A percentile compares a stretch with the other conserved stretches of the same genome.
These are phyloP conservation scores for Picochlorum sp. DNA, from an alignment of 139 green algal genomes.

Conservation along the genomic window DNA sequence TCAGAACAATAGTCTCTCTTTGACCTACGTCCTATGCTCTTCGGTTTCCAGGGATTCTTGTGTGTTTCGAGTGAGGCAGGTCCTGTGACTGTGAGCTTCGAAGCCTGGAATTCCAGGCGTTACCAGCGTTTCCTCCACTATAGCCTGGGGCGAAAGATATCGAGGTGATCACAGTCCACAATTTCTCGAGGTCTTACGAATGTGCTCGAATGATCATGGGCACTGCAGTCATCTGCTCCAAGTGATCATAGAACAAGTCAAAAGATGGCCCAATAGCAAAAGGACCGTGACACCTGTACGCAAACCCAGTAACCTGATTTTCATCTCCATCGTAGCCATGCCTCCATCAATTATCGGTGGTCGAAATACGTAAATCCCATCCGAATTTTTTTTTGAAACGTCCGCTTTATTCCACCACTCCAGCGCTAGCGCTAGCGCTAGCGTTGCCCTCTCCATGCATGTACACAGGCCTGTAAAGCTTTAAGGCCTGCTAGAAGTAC, in stretches of 20 bases:
- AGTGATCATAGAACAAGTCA: background rate
- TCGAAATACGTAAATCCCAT: background rate
- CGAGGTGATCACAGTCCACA: background rate
- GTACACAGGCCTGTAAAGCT: no score
- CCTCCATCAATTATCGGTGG: background rate
- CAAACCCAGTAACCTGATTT: background rate
- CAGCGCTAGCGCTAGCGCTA: no score
- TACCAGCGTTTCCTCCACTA: background rate
- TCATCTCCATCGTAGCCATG: background rate
- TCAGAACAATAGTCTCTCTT: background rate
- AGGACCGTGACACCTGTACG: background rate
- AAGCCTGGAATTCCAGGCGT: background rate
- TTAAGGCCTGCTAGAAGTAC: no score
- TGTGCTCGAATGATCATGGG: background rate
- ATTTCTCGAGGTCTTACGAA: background rate
- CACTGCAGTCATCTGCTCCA: background rate
- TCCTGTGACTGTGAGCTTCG: background rate
- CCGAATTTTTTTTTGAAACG: background rate
- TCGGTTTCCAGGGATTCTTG: background rate
- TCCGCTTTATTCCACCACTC: background rate
- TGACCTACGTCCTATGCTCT: background rate
- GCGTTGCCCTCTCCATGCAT: background rate
- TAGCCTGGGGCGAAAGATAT: background rate
- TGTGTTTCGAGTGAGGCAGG: background rate
- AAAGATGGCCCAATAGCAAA: background rate